These are phyloP conservation scores for Podosphaera leucotricha DNA, from an alignment of 2,329 filamentous ascomycete species.

Conservation along the genomic window DNA sequence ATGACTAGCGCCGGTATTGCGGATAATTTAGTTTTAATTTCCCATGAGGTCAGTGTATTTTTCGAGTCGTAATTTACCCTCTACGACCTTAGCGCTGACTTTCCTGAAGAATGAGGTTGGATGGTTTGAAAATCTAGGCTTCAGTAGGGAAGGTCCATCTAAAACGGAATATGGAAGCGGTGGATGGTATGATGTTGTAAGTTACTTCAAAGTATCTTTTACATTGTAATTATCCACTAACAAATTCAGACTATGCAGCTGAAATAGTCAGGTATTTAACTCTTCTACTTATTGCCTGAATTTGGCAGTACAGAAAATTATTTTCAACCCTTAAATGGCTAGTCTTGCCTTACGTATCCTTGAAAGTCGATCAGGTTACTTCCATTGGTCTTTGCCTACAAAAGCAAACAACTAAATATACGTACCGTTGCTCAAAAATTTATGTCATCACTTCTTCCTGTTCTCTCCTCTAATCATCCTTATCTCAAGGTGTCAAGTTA, in stretches of 20 bases:
- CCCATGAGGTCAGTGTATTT: slow-evolving; percentile 33
- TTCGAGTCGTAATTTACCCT: neutral
- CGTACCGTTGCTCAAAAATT: no score
- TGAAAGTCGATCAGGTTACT: no score
- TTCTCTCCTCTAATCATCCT: no score
- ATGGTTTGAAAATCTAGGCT: slow-evolving; percentile 60
- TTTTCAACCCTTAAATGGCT: no score
- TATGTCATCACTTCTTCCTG: no score
- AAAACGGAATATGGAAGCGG: slow-evolving; percentile 51
- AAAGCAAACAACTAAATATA: no score
- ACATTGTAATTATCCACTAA: neutral
- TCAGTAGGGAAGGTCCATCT: slow-evolving; percentile 44
- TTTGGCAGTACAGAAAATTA: no score
- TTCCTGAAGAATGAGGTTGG: slow-evolving; percentile 32
- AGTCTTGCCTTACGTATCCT: no score
- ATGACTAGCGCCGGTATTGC: slow-evolving; percentile 47
- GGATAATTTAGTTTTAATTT: slow-evolving; percentile 52
- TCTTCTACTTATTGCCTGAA: no score
- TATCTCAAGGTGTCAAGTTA: no score
- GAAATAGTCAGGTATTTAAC: no score
- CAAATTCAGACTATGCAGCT: neutral
- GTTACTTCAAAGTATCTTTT: slow-evolving; percentile 6
- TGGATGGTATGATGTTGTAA: slow-evolving; percentile 63
- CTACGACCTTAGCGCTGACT: neutral
- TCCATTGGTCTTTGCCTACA: no score